A percentile compares a stretch with the other conserved stretches of the same genome.
These are phyloP conservation scores for Stropharia rugosoannulata DNA, from an alignment of 768 basidiomycete genomes.

Conservation along the genomic window DNA sequence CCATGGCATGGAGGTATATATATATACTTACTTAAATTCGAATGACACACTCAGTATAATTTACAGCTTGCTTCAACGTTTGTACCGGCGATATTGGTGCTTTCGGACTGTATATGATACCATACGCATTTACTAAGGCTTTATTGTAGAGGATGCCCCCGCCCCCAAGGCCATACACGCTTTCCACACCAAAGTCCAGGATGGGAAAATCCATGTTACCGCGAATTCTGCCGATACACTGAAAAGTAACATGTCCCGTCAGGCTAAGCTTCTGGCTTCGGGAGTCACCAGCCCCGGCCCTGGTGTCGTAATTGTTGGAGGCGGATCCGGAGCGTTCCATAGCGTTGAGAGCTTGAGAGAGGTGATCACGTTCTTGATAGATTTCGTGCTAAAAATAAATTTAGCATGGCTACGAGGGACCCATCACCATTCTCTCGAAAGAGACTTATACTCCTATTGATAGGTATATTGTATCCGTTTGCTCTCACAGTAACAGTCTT, in stretches of 20 bases:
- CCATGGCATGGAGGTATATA: constrained; percentile 85
- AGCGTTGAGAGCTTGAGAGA: constrained; percentile 80
- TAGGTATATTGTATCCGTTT: constrained; percentile 37
- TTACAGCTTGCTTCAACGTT: constrained; percentile 81
- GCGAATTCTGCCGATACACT: constrained; percentile 61
- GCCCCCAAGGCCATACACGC: constrained; percentile 79
- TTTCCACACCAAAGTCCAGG: constrained; percentile 64
- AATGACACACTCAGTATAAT: not conserved
- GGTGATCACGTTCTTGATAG: constrained; percentile 36
- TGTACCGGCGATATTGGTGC: constrained; percentile 80
- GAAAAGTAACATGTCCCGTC: constrained; percentile 66
- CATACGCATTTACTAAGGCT: constrained; percentile 9
- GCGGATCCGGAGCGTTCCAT: constrained; percentile 78
- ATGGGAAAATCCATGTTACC: constrained; percentile 78
- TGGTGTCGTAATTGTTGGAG: constrained; percentile 83
- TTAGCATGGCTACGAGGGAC: constrained; percentile 75
- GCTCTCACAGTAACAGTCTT: not conserved
- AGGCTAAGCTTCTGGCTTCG: constrained; percentile 52
- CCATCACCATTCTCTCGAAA: constrained; percentile 77
- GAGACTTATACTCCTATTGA: constrained; percentile 85
- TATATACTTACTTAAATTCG: not conserved
- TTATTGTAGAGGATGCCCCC: constrained; percentile 76
- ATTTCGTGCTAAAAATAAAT: constrained; percentile 6
- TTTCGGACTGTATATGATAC: constrained; percentile 9
- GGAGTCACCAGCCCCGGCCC: constrained; percentile 47